These are phyloP conservation scores for Aspergillus terreus DNA, from an alignment of 2,329 filamentous ascomycete genomes.

Conservation along the genomic window DNA sequence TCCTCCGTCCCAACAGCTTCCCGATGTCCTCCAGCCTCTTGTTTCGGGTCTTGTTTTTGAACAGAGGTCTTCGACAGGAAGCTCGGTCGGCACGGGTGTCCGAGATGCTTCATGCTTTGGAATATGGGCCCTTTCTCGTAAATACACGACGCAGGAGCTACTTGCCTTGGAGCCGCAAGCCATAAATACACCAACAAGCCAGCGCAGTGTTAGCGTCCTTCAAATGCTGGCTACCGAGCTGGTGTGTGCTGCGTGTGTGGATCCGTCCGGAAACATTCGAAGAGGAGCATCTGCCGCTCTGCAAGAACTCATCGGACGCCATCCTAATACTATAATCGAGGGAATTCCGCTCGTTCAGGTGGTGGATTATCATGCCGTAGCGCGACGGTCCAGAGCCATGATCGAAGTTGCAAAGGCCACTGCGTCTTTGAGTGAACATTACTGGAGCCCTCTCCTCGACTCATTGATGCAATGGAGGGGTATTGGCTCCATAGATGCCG, in stretches of 20 bases:
- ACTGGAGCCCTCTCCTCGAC: conserved; percentile 66
- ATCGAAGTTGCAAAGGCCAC: conserved; percentile 69
- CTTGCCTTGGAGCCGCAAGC: conserved; percentile 51
- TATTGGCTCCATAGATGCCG: conserved; percentile 71
- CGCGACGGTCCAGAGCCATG: conserved; percentile 78
- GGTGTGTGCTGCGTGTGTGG: conserved; percentile 75
- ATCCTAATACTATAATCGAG: conserved; percentile 76
- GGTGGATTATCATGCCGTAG: conserved; percentile 91
- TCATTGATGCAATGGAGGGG: conserved; percentile 82
- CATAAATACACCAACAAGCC: conserved; percentile 26
- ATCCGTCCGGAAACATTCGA: conserved; percentile 89
- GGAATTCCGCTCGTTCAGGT: conserved; percentile 84
- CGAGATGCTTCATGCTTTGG: conserved; percentile 95
- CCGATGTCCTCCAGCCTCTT: conserved; percentile 71
- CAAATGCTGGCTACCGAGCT: conserved; percentile 79
- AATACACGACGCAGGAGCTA: conserved; percentile 79
- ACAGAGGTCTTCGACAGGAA: conserved; percentile 79
- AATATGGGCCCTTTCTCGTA: conserved; percentile 84
- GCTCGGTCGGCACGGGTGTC: conserved; percentile 81
- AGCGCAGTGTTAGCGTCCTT: conserved; percentile 49
- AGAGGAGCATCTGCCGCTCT: conserved; percentile 88
- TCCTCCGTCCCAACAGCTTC: conserved; percentile 66
- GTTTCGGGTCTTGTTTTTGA: conserved; percentile 82
- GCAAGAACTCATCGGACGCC: conserved; percentile 88
- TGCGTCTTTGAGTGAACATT: conserved; percentile 59